phyloP scores from a whole-genome alignment of 352 stramenopile genomes.

The Lagenidium sp. region DNA sequence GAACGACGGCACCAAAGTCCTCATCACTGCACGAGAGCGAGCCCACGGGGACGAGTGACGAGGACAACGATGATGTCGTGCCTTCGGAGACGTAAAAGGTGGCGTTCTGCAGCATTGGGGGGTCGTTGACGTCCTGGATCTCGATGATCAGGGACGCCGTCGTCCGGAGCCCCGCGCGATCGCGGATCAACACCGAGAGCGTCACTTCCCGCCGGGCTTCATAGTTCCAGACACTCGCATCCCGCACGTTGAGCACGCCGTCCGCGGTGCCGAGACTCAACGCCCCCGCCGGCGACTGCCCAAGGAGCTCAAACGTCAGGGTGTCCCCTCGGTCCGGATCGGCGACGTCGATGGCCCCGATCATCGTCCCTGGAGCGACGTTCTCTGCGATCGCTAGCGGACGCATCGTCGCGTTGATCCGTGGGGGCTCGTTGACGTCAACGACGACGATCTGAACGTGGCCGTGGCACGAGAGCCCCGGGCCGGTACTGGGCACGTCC shows the following conservation, averaged over 20 bases:
- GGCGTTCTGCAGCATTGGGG: conserved; percentile 10
- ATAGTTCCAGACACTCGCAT: conserved; percentile 9
- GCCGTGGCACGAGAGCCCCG: conserved; percentile 30
- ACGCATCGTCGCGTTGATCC: conserved; percentile 6
- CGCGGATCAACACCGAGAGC: conserved; percentile 10
- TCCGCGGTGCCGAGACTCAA: neutral
- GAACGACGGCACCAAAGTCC: conserved; percentile 26
- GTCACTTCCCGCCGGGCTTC: conserved; percentile 4
- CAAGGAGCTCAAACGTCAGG: neutral
- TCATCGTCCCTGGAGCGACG: neutral
- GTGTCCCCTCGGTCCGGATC: conserved; percentile 3
- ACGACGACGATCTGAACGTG: conserved; percentile 32
- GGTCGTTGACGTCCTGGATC: conserved; percentile 16
- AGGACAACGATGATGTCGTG: neutral
- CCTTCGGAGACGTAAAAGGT: conserved; percentile 13
- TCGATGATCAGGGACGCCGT: conserved; percentile 6
- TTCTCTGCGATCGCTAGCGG: conserved; percentile 20
- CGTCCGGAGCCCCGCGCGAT: conserved; percentile 5
- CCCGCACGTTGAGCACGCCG: conserved; percentile 6
- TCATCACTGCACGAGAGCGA: conserved; percentile 38
- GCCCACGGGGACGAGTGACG: conserved; percentile 18
- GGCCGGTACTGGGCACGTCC: conserved; percentile 24
- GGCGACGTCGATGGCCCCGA: conserved; percentile 8
- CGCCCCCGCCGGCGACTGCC: no score
- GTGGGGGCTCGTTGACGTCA: conserved; percentile 39